These are phyloP conservation scores for Xerocomellus amylosporus DNA, from an alignment of 768 basidiomycete species.

Conservation along the genomic window DNA sequence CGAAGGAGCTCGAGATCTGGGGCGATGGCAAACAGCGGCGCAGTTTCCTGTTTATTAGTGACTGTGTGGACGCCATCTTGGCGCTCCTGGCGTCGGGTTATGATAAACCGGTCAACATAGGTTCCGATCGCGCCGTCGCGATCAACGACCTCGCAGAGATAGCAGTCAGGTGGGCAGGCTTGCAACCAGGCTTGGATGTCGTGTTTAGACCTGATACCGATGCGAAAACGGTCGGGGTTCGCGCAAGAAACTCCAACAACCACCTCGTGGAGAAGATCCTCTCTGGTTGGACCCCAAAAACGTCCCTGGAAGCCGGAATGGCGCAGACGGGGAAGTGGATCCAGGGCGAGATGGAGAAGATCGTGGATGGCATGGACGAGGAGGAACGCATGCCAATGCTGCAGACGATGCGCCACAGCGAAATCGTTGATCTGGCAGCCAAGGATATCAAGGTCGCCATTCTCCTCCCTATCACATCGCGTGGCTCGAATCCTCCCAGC, in stretches of 20 bases:
- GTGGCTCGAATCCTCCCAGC: slow-evolving; percentile 33
- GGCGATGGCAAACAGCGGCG: slow-evolving; percentile 52
- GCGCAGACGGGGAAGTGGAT: slow-evolving; percentile 48
- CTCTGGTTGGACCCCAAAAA: slow-evolving; percentile 41
- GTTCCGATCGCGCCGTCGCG: slow-evolving; percentile 44
- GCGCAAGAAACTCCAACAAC: slow-evolving; percentile 53
- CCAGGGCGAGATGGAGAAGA: slow-evolving; percentile 32
- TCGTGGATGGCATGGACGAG: slow-evolving; percentile 5
- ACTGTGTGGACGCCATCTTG: slow-evolving; percentile 51
- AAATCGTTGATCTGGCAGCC: slow-evolving; percentile 37
- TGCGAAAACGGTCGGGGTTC: slow-evolving; percentile 44
- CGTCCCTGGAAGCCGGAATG: slow-evolving; percentile 48
- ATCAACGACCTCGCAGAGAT: slow-evolving; percentile 43
- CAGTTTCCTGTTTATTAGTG: slow-evolving; percentile 55
- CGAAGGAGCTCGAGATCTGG: slow-evolving; percentile 49
- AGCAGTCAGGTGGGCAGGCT: slow-evolving; percentile 34
- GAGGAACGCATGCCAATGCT: slow-evolving; percentile 17
- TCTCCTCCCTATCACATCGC: slow-evolving; percentile 58
- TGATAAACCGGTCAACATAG: slow-evolving; percentile 45
- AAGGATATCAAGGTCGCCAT: slow-evolving; percentile 45
- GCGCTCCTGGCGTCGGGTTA: slow-evolving; percentile 40
- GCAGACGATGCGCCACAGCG: slow-evolving; percentile 32
- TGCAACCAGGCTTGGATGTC: slow-evolving; percentile 27
- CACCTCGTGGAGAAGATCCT: slow-evolving; percentile 30
- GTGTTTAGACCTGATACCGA: slow-evolving; percentile 25